Percentiles rank a stretch among this genome's conserved stretches.
phyloP scores from a whole-genome alignment of 2,329 filamentous ascomycete species.

The Trichoderma atroviride region DNA sequence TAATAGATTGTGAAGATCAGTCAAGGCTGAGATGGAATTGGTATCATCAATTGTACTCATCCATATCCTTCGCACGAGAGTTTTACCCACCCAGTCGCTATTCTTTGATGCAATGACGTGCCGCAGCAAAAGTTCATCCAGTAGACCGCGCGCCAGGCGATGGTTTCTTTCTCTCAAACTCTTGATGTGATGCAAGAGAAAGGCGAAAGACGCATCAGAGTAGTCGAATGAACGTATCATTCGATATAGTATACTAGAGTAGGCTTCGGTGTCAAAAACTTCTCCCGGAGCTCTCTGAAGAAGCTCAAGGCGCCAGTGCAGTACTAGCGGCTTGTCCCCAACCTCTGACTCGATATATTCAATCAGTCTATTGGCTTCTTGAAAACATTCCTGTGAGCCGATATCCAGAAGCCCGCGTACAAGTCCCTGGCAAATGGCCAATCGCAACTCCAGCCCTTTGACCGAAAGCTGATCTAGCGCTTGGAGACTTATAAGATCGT shows the following conservation, averaged over 20 bases:
- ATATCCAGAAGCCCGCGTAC: constrained; percentile 58
- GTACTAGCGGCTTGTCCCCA: constrained; percentile 65
- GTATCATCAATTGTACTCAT: constrained; percentile 57
- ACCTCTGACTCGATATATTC: constrained; percentile 63
- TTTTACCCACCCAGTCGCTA: constrained; percentile 67
- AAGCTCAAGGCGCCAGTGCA: constrained; percentile 69
- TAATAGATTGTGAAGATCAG: constrained; percentile 33
- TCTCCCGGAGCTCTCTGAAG: constrained; percentile 54
- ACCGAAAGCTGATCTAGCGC: constrained; percentile 58
- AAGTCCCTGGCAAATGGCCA: constrained; percentile 66
- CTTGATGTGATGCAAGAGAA: constrained; percentile 68
- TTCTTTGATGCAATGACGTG: constrained; percentile 55
- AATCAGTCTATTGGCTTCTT: constrained; percentile 61
- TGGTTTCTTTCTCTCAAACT: constrained; percentile 61
- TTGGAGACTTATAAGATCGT: constrained; percentile 59
- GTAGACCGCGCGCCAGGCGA: constrained; percentile 49
- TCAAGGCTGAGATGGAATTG: constrained; percentile 29
- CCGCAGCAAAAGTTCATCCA: constrained; percentile 67
- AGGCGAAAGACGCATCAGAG: constrained; percentile 65
- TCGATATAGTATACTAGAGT: constrained; percentile 56
- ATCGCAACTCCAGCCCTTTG: constrained; percentile 64
- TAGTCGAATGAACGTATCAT: constrained; percentile 64
- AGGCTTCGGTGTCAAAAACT: constrained; percentile 52
- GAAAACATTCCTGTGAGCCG: constrained; percentile 46
- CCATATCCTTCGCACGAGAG: constrained; percentile 68